A percentile compares a stretch with the other conserved stretches of the same genome.
These are phyloP conservation scores for Cymbopogon flexuosus DNA, from an alignment of 202 grass and related monocot genomes.

Conservation along the genomic window DNA sequence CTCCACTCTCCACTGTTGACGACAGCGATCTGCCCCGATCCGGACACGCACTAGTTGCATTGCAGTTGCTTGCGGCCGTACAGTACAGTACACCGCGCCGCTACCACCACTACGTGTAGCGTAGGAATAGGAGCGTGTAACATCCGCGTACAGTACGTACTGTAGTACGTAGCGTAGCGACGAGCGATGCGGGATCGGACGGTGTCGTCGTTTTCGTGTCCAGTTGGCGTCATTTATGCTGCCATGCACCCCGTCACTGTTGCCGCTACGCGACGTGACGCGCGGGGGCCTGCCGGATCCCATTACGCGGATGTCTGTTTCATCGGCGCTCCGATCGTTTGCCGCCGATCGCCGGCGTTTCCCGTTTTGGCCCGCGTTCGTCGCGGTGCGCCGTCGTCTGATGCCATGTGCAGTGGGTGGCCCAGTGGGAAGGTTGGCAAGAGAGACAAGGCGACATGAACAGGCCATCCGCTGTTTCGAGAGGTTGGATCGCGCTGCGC, in stretches of 20 bases:
- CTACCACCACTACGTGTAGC: not conserved
- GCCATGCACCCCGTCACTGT: not conserved
- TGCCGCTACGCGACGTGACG: not conserved
- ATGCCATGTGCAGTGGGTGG: not conserved
- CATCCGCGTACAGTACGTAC: too few relatives aligned
- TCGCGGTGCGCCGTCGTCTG: not conserved
- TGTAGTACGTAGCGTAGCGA: too few relatives aligned
- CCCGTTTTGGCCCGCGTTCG: not conserved
- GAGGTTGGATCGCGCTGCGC: not conserved
- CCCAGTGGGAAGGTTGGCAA: not conserved
- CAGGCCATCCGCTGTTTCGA: not conserved
- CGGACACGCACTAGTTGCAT: not conserved
- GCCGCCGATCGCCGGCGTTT: not conserved
- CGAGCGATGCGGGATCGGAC: not conserved
- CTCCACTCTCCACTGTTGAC: not conserved
- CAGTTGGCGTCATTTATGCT: not conserved
- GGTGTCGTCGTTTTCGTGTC: not conserved
- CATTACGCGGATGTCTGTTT: conserved; percentile 11
- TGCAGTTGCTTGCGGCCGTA: not conserved
- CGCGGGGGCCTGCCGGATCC: not conserved
- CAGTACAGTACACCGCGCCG: not conserved
- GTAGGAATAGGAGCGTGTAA: too few relatives aligned
- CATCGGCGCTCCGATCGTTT: too few relatives aligned
- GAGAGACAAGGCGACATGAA: not conserved
- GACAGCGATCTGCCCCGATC: not conserved